Evolutionary conservation across 2,329 filamentous ascomycete genomes (phyloP).

Genomic region (Microdochium nivale): DNA sequence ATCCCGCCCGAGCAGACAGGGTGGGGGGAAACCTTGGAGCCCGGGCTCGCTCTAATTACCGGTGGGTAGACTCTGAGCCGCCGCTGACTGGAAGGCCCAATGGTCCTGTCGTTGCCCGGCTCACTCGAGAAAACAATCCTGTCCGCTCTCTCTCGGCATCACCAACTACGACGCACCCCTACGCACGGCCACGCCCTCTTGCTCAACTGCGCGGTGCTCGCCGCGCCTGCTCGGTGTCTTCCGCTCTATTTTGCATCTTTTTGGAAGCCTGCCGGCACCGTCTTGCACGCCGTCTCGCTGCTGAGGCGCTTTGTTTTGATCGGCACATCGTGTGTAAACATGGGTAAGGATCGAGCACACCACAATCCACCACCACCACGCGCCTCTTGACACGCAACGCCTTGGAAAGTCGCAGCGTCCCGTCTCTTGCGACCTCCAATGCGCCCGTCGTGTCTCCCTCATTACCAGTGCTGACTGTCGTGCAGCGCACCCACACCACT

Average conservation of each 20-base stretch:
- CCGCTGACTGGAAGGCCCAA: too few relatives aligned
- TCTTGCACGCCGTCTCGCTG: not conserved
- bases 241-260: not conserved
- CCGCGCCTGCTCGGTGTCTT: not conserved
- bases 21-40: too few relatives aligned
- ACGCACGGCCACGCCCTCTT: not conserved
- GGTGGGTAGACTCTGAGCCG: too few relatives aligned
- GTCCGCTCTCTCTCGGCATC: not conserved
- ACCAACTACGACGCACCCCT: not conserved
- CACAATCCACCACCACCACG: not conserved
- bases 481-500: constrained; percentile 24
- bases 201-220: not conserved
- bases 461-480: too few relatives aligned
- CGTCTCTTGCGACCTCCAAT: too few relatives aligned
- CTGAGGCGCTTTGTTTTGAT: not conserved
- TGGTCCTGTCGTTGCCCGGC: not conserved
- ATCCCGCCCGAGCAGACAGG: too few relatives aligned
- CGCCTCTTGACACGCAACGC: not conserved
- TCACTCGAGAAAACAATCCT: not conserved
- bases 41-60: too few relatives aligned
- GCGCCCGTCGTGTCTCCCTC: too few relatives aligned
- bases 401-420: not conserved
- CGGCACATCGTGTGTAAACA: not conserved
- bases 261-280: not conserved
- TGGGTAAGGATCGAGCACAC: not conserved